Base-by-base conservation (phyloP, 441 rosid genomes). In the Gossypium schwendimanii region DNA sequence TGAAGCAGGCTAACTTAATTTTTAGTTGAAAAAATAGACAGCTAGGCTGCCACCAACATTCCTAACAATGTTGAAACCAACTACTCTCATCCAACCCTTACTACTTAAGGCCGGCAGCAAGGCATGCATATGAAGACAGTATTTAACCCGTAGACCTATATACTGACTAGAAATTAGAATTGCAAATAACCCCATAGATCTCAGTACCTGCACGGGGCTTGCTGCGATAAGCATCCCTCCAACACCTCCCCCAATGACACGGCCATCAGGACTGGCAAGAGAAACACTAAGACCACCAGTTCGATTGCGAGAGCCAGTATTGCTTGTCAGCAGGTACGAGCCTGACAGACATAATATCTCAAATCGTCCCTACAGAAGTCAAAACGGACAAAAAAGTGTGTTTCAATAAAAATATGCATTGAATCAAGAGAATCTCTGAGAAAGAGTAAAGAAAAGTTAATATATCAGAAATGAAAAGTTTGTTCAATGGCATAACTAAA, bases 251-350 rank as follows among this genome's bases (percentile, higher is more conserved):
- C 99, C 99, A 69, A 91, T 87, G 76, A 92, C 92, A 15, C 89
- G 96, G 18, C 97, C 99, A 72, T 92, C 99, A 0, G 97, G 92
- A 78, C 96, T 88, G 65, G 99, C 97, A 63, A 94, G 91, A 63
- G 94, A 92, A 65, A 91, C 93, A 59, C 92, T 82, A 24, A 94
- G 77, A 74, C 87, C 89, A 50, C 97, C 99, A 70, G 83, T 78
- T 82, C 87, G 88, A 78, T 87, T 82, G 67, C 77, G 84, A 17
- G 88, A 77, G 55, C 91, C 84, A 33, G 84, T 77, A 8, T 78
- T 78, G 68, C 71, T 83, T 36, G 89, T 74, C 62, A 84, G 78
- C 84, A 91, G 69, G 75, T 87, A 94, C 17, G 98, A 94, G 21
- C 93, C 94, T 1, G 99, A 89, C 45, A 94, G 82, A 63, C 96